Evolutionary conservation across 441 rosid species (phyloP), one percentile per base, ranked within the genome.

Genomic region (Raphanus hybrid): DNA sequence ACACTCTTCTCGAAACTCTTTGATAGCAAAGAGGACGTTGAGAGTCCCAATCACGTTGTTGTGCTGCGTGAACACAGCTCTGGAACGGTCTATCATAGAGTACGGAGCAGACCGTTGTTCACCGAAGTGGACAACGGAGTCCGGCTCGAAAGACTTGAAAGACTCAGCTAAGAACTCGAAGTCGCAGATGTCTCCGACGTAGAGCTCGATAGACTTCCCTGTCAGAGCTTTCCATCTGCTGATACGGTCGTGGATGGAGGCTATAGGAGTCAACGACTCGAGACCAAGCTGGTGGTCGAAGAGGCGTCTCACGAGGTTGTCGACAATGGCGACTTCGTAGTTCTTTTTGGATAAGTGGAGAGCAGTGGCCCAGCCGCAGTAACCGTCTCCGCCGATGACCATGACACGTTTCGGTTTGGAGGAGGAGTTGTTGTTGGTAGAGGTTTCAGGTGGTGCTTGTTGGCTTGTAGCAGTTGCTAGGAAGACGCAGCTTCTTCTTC

Each of bases 341-440:
- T 92, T 94, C 84, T 85, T 91, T 65, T 86, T 89, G 70, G 98
- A 95, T 35, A 92, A 80, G 81, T 95, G 97, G 52, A 95, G 96
- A 26, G 98, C 97, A 52, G 98, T 95, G 27, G 99, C 98, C 98
- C 97, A 92, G 62, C 99, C 98, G 27, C 99, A 95, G 70, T 95
- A 92, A 27, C 98, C 99, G 78, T 95, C 98, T 70, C 98, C 99
- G 52, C 99, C 98, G 27, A 92, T 89, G 77, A 95, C 89, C 98
- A 95, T 89, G 69, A 95, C 96, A 58, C 92, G 88, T 66, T 85
- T 83, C 7, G 81, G 76, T 86, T 84, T 92, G 39, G 94, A 76
- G 32, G 41, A 83, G 54, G 62, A 65, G 60, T 37, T 70, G 60
- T 37, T 70, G 77, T 80, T 41, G 48, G 78, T 82, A 26, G 79